phyloP scores from a whole-genome alignment of 2,329 filamentous ascomycete species.

The Dothidotthia symphoricarpi region DNA sequence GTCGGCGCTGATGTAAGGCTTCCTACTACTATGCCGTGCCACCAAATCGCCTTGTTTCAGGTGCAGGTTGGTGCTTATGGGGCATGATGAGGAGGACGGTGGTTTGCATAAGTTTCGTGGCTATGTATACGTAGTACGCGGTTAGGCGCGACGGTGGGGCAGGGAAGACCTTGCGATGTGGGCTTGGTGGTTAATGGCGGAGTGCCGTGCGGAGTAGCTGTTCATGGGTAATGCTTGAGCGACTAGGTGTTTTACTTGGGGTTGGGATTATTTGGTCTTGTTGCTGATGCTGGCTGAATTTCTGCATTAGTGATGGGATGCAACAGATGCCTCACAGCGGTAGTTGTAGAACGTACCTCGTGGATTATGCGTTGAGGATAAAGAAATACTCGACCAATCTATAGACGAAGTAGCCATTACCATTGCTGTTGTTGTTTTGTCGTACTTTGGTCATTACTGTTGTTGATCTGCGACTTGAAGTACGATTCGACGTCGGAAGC shows the following conservation, averaged over 20 bases:
- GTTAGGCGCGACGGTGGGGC: slow-evolving; percentile 1
- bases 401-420: too few relatives aligned
- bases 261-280: too few relatives aligned
- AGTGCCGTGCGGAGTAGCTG: too few relatives aligned
- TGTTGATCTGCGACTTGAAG: neutral
- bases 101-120: slow-evolving; percentile 14
- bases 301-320: too few relatives aligned
- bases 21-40: neutral
- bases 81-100: slow-evolving; percentile 6
- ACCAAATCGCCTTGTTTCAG: slow-evolving; percentile 11
- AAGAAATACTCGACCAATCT: too few relatives aligned
- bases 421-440: neutral
- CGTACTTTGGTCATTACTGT: neutral
- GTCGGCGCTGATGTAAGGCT: neutral
- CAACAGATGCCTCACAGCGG: too few relatives aligned
- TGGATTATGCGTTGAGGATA: too few relatives aligned
- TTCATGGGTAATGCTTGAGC: too few relatives aligned
- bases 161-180: neutral
- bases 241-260: too few relatives aligned
- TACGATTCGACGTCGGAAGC: too few relatives aligned
- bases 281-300: too few relatives aligned
- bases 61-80: slow-evolving; percentile 11
- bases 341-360: too few relatives aligned
- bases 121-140: slow-evolving; percentile 15
- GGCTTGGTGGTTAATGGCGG: neutral